Evolutionary conservation across 441 rosid genomes (phyloP).

Genomic region (Codiaeum variegatum): DNA sequence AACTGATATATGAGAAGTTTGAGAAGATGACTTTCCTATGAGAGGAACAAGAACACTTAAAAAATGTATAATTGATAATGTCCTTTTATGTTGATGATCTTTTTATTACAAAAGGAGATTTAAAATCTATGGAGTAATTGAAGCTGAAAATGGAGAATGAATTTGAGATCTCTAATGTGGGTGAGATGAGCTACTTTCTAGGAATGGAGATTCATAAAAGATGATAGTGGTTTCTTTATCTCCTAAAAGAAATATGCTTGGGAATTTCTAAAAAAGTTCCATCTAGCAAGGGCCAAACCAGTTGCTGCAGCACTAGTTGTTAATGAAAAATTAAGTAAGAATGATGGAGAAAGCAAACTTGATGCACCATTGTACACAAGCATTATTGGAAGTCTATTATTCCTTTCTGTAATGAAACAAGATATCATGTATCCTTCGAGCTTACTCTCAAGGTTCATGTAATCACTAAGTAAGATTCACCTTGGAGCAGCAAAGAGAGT

Average conservation of each 20-base stretch:
- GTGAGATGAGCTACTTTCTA: not conserved
- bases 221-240: not conserved
- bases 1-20: too few relatives aligned
- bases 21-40: too few relatives aligned
- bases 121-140: too few relatives aligned
- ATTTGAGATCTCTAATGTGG: slow-evolving; percentile 13
- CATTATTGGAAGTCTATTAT: not conserved
- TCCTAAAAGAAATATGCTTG: not conserved
- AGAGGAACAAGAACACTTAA: too few relatives aligned
- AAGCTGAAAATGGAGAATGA: not conserved
- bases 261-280: not conserved
- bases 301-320: too few relatives aligned
- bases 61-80: not conserved
- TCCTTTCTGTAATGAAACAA: not conserved
- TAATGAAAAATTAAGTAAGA: too few relatives aligned
- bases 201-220: not conserved
- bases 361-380: not conserved
- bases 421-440: too few relatives aligned
- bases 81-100: slow-evolving; percentile 5
- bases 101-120: not conserved
- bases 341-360: not conserved
- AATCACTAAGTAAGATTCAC: too few relatives aligned
- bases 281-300: too few relatives aligned
- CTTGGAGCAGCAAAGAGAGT: too few relatives aligned
- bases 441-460: too few relatives aligned